phyloP scores from a whole-genome alignment of 164 flowering plant species.

The Nymphaea thermarum region DNA sequence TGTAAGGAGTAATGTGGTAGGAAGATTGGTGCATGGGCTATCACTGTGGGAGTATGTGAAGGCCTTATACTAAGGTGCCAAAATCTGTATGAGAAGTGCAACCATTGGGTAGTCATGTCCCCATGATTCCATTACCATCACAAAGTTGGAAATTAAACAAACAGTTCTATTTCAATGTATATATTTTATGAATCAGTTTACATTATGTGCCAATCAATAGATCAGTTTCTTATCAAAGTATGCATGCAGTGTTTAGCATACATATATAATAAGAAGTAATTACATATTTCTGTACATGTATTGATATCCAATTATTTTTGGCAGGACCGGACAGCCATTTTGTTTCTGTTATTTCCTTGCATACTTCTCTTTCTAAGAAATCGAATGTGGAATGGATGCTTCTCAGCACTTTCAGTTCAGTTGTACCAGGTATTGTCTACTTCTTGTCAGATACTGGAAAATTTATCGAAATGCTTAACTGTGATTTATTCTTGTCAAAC shows the following conservation, averaged over 20 bases:
- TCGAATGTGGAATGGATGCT: slow-evolving; percentile 77
- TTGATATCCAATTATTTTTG: background rate
- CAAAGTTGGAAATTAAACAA: no score
- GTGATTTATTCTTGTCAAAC: background rate
- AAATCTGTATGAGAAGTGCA: no score
- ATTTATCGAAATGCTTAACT: background rate
- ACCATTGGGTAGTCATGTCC: no score
- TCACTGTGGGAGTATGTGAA: no score
- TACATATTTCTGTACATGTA: background rate
- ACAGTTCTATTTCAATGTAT: background rate
- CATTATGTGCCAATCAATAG: background rate
- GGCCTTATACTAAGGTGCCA: no score
- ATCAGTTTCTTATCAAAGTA: background rate
- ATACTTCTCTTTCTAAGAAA: slow-evolving; percentile 48
- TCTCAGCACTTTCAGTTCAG: slow-evolving; percentile 93
- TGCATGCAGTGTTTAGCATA: background rate
- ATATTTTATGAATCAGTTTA: no score
- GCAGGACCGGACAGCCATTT: slow-evolving; percentile 83
- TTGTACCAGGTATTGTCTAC: slow-evolving; percentile 60
- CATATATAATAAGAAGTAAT: no score
- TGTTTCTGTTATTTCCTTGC: slow-evolving; percentile 81
- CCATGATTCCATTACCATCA: no score
- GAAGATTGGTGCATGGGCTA: no score
- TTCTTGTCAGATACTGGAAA: background rate
- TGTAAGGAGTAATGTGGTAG: no score